A percentile compares a stretch with the other conserved stretches of the same genome.
Evolutionary conservation across 768 basidiomycete genomes (phyloP).

Genomic region (Naematelia encephala): DNA sequence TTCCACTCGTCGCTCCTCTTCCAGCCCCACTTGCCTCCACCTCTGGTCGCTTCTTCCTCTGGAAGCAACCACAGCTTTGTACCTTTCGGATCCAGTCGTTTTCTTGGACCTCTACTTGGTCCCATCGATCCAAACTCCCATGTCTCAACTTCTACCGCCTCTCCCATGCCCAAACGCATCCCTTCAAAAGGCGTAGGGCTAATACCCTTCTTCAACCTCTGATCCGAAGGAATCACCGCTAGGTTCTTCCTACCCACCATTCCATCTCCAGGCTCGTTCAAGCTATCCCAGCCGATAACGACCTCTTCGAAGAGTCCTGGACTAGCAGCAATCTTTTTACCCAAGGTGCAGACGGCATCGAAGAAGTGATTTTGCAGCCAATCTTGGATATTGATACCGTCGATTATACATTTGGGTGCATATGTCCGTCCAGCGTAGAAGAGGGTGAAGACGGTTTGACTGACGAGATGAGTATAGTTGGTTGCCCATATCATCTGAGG

Average conservation of each 20-base stretch:
- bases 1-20: conserved; percentile 53
- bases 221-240: conserved; percentile 60
- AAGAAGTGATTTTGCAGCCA: conserved; percentile 80
- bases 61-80: conserved; percentile 31
- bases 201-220: conserved; percentile 81
- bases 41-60: conserved; percentile 30
- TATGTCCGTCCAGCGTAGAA: conserved; percentile 89
- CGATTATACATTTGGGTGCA: conserved; percentile 85
- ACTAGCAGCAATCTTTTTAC: conserved; percentile 67
- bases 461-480: conserved; percentile 83
- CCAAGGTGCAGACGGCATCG: conserved; percentile 69
- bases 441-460: conserved; percentile 86
- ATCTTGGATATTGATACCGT: conserved; percentile 88
- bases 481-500: conserved; percentile 98
- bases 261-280: conserved; percentile 93
- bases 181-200: conserved; percentile 80
- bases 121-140: conserved; percentile 78
- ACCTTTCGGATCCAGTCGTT: conserved; percentile 77
- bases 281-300: conserved; percentile 91
- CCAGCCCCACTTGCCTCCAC: conserved; percentile 69
- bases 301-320: conserved; percentile 75
- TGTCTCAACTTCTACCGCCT: conserved; percentile 68
- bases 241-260: conserved; percentile 69
- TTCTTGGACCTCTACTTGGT: conserved; percentile 66
- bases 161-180: conserved; percentile 82